Percentiles rank a stretch among this genome's conserved stretches.
phyloP scores from a whole-genome alignment of 495 filamentous ascomycete species.

The Clavariopsis aquatica region DNA sequence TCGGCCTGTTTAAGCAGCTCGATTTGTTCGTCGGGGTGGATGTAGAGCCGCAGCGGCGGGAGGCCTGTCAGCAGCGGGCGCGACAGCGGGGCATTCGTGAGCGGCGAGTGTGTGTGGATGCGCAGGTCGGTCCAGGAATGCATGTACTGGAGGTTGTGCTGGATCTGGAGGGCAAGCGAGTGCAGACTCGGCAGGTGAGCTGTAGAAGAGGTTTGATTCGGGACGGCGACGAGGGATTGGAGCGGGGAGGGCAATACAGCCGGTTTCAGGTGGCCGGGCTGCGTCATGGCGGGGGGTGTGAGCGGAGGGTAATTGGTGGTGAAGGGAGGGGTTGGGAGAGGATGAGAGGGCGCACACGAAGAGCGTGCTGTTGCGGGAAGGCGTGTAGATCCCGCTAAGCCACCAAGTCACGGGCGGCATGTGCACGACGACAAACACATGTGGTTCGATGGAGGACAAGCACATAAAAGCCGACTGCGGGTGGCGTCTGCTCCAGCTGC shows the following conservation, averaged over 20 bases:
- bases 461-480: not conserved
- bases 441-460: not conserved
- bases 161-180: constrained; percentile 65
- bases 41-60: constrained; percentile 82
- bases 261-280: constrained; percentile 24
- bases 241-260: constrained; percentile 23
- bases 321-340: not conserved
- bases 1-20: constrained; percentile 56
- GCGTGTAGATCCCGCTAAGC: constrained; percentile 21
- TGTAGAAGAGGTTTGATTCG: not conserved
- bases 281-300: constrained; percentile 7
- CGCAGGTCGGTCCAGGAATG: constrained; percentile 79
- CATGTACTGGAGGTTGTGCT: constrained; percentile 81
- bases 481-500: not conserved
- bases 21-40: constrained; percentile 90
- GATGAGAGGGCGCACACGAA: not conserved
- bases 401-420: constrained; percentile 7
- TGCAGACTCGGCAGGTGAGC: constrained; percentile 34
- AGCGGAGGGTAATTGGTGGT: constrained; percentile 16
- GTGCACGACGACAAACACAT: not conserved
- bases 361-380: constrained; percentile 33
- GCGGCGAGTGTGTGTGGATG: constrained; percentile 58
- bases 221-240: constrained; percentile 23
- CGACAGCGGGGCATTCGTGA: constrained; percentile 47
- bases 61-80: constrained; percentile 78